Evolutionary conservation across 83 land plant species (phyloP), one percentile per base, ranked within the genome.

Genomic region (Diphasiastrum complanatum): DNA sequence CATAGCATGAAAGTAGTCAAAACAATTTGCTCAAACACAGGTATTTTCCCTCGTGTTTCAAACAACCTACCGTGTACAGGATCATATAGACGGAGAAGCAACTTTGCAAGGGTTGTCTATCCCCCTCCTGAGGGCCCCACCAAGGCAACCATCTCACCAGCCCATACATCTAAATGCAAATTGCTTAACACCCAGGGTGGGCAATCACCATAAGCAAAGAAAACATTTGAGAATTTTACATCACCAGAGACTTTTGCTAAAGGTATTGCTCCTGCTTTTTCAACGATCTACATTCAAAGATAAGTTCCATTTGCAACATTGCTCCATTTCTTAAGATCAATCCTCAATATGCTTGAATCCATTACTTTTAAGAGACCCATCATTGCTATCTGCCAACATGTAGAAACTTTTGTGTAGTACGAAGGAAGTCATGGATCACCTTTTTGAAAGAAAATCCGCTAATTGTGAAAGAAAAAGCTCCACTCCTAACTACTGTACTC

Each of bases 71-170:
- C 99, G 38, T 33, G 65, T 23, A 64, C 51, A 65, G 99, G 92
- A 52, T 93, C 86, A 74, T 85, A 93, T 52, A 89, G 86, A 26
- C 96, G 88, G 61, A 93, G 91, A 50, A 93, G 83, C 34, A 93
- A 59, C 72, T 93, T 93, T 12, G 66, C 66, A 31, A 93, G 75
- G 33, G 89, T 93, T 54, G 92, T 76, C 70, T 93, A 89, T 31
- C 96, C 96, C 52, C 92, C 85, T 64, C 96, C 96, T 40, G 99
- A 93, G 22, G 86, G 92, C 6, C 99, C 99, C 41, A 89, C 79
- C 50, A 93, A 69, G 45, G 92, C 99, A 71, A 93, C 73, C 10
- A 77, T 86, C 47, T 89, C 89, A 24, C 99, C 89, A 45, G 96
- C 77, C 61, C 51, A 73, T 6, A 86, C 78, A 70, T 83, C 81